Evolutionary conservation across 2,329 filamentous ascomycete species (phyloP).

Genomic region (Tolypocladium album): DNA sequence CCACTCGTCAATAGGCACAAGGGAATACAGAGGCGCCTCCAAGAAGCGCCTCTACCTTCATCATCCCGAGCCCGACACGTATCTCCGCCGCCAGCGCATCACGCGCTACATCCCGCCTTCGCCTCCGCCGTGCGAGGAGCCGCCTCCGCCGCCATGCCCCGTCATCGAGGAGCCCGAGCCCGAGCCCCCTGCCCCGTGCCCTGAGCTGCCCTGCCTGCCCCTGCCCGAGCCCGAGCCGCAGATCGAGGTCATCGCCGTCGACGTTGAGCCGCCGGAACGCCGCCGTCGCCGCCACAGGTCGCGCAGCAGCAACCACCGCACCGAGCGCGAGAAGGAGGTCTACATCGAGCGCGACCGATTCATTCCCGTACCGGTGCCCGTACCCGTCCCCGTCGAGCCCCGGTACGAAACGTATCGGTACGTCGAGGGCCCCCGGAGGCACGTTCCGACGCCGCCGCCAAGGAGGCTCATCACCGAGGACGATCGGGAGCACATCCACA

Average conservation of each 20-base stretch:
- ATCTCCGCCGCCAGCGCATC: conserved; percentile 22
- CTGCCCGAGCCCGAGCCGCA: conserved; percentile 16
- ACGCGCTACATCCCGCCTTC: conserved; percentile 26
- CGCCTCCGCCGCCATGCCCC: conserved; percentile 8
- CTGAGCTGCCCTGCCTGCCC: conserved; percentile 5
- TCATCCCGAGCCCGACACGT: conserved; percentile 26
- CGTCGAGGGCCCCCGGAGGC: conserved; percentile 35
- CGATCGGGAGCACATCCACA: conserved; percentile 10
- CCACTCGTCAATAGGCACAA: conserved; percentile 14
- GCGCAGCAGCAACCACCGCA: conserved; percentile 12
- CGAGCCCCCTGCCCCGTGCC: conserved; percentile 3
- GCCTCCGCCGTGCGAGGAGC: conserved; percentile 16
- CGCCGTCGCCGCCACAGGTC: conserved; percentile 10
- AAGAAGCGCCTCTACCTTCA: conserved; percentile 34
- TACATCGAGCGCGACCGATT: conserved; percentile 41
- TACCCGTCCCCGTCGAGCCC: conserved; percentile 26
- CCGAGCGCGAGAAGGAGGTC: conserved; percentile 30
- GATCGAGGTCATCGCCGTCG: conserved; percentile 28
- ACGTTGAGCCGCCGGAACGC: conserved; percentile 20
- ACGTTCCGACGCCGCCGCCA: conserved; percentile 15
- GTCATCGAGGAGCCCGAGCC: conserved; percentile 8
- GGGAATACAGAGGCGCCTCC: conserved; percentile 10
- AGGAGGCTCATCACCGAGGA: conserved; percentile 20
- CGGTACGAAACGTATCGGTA: conserved; percentile 41
- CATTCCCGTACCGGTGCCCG: conserved; percentile 31